phyloP scores from a whole-genome alignment of 192 early-diverging fungal genomes.

The Backusella tarrabulga region DNA sequence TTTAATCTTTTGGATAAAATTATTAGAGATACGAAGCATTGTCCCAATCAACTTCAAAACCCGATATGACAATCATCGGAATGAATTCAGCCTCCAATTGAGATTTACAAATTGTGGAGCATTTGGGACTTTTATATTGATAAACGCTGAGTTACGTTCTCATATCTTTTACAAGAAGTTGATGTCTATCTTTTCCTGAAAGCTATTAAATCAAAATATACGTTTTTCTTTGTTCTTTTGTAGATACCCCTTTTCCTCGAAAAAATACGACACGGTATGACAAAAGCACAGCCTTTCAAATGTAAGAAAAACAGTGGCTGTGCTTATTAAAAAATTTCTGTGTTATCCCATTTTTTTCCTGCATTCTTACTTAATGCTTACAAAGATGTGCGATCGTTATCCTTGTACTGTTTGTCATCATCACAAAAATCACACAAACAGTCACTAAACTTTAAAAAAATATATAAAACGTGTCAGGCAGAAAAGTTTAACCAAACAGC shows the following conservation, averaged over 20 bases:
- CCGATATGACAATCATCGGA: neutral
- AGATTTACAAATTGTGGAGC: neutral
- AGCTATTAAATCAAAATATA: neutral
- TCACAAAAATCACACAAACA: neutral
- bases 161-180: neutral
- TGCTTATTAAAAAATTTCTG: neutral
- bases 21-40: neutral
- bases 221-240: neutral
- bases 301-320: neutral
- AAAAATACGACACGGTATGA: neutral
- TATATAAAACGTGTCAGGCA: neutral
- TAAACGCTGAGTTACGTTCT: neutral
- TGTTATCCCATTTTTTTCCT: neutral
- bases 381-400: neutral
- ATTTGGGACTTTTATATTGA: neutral
- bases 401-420: neutral
- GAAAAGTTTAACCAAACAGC: neutral
- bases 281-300: neutral
- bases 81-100: neutral
- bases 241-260: neutral
- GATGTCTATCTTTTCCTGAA: neutral
- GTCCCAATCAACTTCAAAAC: neutral
- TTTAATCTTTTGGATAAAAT: too few species aligned
- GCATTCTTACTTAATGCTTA: neutral
- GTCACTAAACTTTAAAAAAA: conserved; percentile 3